Evolutionary conservation across 1,284 basidiomycete genomes (phyloP).

Genomic region (Grifola frondosa): DNA sequence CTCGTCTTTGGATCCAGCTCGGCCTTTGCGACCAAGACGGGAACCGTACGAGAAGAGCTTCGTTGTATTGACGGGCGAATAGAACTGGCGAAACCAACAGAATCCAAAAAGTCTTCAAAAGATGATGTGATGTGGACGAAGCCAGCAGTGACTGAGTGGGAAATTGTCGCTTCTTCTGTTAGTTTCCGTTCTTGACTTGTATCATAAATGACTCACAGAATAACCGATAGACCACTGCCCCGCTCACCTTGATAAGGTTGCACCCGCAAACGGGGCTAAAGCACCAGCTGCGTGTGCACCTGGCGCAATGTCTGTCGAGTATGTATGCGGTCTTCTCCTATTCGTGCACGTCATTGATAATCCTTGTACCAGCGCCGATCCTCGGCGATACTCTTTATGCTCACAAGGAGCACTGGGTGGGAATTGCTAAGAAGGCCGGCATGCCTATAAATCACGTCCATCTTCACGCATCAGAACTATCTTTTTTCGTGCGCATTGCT

Average conservation of each 20-base stretch:
- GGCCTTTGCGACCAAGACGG: conserved; percentile 41
- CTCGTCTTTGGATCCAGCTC: conserved; percentile 54
- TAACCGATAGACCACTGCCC: conserved; percentile 40
- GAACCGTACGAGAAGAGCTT: conserved; percentile 42
- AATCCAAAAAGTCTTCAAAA: neutral
- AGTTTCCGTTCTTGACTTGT: conserved; percentile 24
- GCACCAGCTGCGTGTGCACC: conserved; percentile 67
- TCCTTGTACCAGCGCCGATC: conserved; percentile 64
- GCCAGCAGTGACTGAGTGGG: conserved; percentile 57
- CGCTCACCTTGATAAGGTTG: conserved; percentile 57
- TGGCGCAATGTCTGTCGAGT: conserved; percentile 51
- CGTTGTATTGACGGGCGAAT: conserved; percentile 41
- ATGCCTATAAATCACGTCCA: conserved; percentile 49
- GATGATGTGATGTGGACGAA: too few species aligned
- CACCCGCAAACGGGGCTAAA: conserved; percentile 62
- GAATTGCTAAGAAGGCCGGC: conserved; percentile 19
- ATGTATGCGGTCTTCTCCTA: neutral
- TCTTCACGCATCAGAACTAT: conserved; percentile 57
- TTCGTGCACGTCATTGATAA: too few species aligned
- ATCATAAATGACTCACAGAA: neutral
- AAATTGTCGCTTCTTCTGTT: conserved; percentile 59
- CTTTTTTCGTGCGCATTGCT: conserved; percentile 42
- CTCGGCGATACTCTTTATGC: conserved; percentile 59
- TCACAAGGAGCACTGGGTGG: conserved; percentile 7
- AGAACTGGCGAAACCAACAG: neutral